Conservation (phyloP, 2,329 filamentous ascomycete species). For the Colletotrichum higginsianum region DNA sequence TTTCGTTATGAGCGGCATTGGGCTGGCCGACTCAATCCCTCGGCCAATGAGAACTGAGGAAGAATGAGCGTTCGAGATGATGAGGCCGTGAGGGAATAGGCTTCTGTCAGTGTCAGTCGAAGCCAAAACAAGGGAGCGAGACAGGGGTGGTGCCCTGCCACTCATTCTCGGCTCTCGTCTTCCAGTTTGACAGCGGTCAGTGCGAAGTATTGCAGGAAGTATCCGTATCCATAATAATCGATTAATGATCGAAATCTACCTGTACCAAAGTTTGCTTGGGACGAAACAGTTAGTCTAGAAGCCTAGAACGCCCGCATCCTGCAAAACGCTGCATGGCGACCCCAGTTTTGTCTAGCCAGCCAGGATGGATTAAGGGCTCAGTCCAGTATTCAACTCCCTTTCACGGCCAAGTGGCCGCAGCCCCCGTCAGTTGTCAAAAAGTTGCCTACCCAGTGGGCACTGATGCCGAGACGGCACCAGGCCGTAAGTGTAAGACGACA, state of each 20-base stretch:
- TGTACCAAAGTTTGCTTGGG: slow-evolving; percentile 1
- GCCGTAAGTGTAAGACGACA: slow-evolving; percentile 33
- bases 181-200: neutral
- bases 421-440: slow-evolving; percentile 37
- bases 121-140: neutral
- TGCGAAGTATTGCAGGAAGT: neutral
- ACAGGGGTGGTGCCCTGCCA: neutral
- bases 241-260: neutral
- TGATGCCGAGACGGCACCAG: slow-evolving; percentile 18
- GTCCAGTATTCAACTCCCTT: slow-evolving; percentile 6
- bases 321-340: slow-evolving; percentile 17
- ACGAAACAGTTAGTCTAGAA: slow-evolving; percentile 4
- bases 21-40: neutral
- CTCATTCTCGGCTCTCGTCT: neutral
- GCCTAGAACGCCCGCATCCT: slow-evolving; percentile 22
- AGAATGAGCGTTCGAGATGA: slow-evolving; percentile 8
- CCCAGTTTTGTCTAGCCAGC: slow-evolving; percentile 3
- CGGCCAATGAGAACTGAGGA: slow-evolving; percentile 14
- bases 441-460: slow-evolving; percentile 1
- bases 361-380: neutral
- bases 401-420: slow-evolving; percentile 11
- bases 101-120: neutral
- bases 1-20: neutral
- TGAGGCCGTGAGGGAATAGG: slow-evolving; percentile 4
- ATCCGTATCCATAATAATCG: neutral